Conservation (phyloP, 2,329 filamentous ascomycete genomes). For the Elsinoe perseae region DNA sequence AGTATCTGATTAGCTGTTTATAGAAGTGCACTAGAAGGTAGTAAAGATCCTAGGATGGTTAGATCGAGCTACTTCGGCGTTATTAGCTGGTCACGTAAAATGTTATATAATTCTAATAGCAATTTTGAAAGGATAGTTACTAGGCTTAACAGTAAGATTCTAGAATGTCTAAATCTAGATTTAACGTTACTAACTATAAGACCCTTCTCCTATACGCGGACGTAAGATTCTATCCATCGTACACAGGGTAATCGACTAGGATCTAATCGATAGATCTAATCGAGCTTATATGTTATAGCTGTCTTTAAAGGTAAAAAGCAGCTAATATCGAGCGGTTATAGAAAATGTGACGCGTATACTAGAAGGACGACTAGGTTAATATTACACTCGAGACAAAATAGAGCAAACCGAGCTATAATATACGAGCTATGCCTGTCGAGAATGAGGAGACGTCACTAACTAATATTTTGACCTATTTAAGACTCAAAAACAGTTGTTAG, state of each 20-base stretch:
- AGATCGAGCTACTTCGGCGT: background rate
- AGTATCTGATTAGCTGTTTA: background rate
- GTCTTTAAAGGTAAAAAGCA: conserved; percentile 6
- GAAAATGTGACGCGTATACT: background rate
- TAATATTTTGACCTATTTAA: background rate
- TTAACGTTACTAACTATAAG: background rate
- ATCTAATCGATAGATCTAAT: background rate
- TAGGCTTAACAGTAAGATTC: background rate
- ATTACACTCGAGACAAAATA: background rate
- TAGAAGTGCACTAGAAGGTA: background rate
- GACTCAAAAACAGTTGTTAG: background rate
- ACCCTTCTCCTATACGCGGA: background rate
- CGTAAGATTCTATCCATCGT: background rate
- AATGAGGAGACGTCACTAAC: background rate
- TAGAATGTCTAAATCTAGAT: background rate
- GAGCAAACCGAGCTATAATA: conserved; percentile 2
- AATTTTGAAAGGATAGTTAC: background rate
- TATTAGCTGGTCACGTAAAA: background rate
- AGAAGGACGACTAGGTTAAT: conserved; percentile 4
- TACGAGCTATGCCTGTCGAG: background rate
- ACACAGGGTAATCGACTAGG: background rate
- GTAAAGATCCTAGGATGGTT: background rate
- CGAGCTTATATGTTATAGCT: background rate
- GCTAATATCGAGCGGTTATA: conserved; percentile 5
- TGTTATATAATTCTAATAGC: background rate